These are phyloP conservation scores for Suillus bovinus DNA, from an alignment of 768 basidiomycete species.

Conservation along the genomic window DNA sequence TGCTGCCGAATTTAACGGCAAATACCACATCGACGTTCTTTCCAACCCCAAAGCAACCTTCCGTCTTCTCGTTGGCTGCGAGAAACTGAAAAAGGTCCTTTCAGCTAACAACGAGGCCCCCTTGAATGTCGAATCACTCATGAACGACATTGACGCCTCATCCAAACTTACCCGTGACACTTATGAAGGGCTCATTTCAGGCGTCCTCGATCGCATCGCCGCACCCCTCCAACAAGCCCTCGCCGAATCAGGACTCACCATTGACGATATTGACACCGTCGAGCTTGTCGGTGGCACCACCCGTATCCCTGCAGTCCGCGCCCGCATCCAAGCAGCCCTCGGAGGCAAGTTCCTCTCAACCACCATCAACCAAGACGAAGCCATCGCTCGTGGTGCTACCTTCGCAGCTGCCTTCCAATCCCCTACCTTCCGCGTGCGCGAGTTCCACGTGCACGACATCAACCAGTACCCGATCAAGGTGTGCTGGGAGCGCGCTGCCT, in stretches of 20 bases:
- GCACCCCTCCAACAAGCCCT: constrained; percentile 79
- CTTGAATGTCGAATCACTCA: constrained; percentile 92
- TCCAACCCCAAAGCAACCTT: constrained; percentile 90
- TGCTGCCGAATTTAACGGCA: constrained; percentile 87
- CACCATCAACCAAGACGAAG: constrained; percentile 98
- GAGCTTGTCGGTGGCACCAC: constrained; percentile 95
- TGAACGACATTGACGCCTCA: constrained; percentile 93
- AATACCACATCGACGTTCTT: constrained; percentile 97
- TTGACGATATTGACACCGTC: constrained; percentile 86
- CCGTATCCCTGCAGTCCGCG: constrained; percentile 90
- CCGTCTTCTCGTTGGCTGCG: constrained; percentile 85
- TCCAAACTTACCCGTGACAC: constrained; percentile 82
- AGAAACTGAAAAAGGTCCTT: constrained; percentile 94
- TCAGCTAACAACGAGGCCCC: constrained; percentile 91
- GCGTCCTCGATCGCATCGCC: constrained; percentile 75
- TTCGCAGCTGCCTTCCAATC: constrained; percentile 97
- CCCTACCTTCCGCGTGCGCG: constrained; percentile 96
- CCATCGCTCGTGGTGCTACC: constrained; percentile 92
- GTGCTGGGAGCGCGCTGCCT: constrained; percentile 73
- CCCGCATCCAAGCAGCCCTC: constrained; percentile 82
- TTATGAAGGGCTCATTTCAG: constrained; percentile 76
- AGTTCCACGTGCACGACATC: constrained; percentile 89
- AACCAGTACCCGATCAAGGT: constrained; percentile 88
- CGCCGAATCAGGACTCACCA: constrained; percentile 72
- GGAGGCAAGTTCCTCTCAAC: constrained; percentile 80